Percentiles rank a stretch among this genome's conserved stretches.
These are phyloP conservation scores for Galerina sulciceps DNA, from an alignment of 768 basidiomycete species.

Conservation along the genomic window DNA sequence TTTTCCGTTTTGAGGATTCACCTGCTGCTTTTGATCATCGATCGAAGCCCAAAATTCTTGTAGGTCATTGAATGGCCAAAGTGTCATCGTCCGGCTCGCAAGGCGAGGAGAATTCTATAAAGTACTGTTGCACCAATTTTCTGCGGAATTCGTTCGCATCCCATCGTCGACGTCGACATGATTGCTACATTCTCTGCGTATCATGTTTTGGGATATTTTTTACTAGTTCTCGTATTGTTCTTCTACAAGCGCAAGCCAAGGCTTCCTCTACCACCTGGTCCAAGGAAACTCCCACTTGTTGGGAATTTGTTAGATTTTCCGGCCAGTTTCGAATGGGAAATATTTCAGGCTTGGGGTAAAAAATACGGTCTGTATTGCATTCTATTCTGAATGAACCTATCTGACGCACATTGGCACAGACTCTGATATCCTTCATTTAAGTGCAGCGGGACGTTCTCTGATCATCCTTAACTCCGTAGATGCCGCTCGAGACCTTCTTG, in stretches of 20 bases:
- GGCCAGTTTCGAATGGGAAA: constrained; percentile 42
- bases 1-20: too few relatives aligned
- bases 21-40: too few relatives aligned
- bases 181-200: too few relatives aligned
- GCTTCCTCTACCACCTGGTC: constrained; percentile 42
- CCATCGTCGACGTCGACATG: too few relatives aligned
- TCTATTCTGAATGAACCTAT: background rate
- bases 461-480: constrained; percentile 26
- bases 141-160: too few relatives aligned
- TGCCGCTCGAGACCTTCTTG: constrained; percentile 22
- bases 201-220: too few relatives aligned
- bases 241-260: constrained; percentile 12
- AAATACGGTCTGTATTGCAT: constrained; percentile 33
- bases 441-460: constrained; percentile 19
- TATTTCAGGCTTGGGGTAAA: constrained; percentile 42
- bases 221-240: too few relatives aligned
- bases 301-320: constrained; percentile 51
- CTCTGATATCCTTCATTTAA: constrained; percentile 23
- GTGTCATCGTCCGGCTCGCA: too few relatives aligned
- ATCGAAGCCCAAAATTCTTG: too few relatives aligned
- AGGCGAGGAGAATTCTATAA: too few relatives aligned
- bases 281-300: constrained; percentile 43
- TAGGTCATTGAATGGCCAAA: too few relatives aligned
- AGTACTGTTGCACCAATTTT: too few relatives aligned
- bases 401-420: constrained; percentile 7